These are phyloP conservation scores for Pleurotus sapidus DNA, from an alignment of 768 basidiomycete species.

Conservation along the genomic window DNA sequence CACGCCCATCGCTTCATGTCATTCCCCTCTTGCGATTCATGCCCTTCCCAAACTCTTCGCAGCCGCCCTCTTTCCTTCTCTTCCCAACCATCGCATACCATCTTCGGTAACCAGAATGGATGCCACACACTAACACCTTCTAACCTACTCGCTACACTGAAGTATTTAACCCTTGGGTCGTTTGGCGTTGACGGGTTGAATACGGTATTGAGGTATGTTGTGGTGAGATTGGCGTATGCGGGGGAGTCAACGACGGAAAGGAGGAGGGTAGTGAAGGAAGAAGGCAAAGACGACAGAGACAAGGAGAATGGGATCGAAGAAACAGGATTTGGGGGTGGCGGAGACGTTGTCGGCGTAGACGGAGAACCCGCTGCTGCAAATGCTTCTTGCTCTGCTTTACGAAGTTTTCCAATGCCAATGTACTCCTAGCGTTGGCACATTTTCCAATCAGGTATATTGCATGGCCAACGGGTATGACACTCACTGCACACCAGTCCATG, in stretches of 20 bases:
- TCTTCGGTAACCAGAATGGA: conserved; percentile 95
- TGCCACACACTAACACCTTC: conserved; percentile 74
- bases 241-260: conserved; percentile 92
- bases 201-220: conserved; percentile 69
- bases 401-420: conserved; percentile 82
- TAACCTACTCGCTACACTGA: conserved; percentile 83
- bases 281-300: conserved; percentile 66
- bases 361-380: conserved; percentile 5
- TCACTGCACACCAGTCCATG: conserved; percentile 97
- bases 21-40: conserved; percentile 14
- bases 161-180: conserved; percentile 84
- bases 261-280: conserved; percentile 83
- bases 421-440: conserved; percentile 54
- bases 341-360: conserved; percentile 4
- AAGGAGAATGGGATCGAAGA: conserved; percentile 25
- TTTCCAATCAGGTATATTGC: not conserved
- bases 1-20: conserved; percentile 41
- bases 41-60: conserved; percentile 31
- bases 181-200: conserved; percentile 87
- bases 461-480: conserved; percentile 23
- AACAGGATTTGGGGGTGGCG: not conserved
- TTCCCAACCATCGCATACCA: conserved; percentile 87
- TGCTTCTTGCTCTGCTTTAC: conserved; percentile 31
- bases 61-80: conserved; percentile 48
- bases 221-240: conserved; percentile 92